Evolutionary conservation across 2,329 filamentous ascomycete genomes (phyloP).

Genomic region (Nemania sp.): DNA sequence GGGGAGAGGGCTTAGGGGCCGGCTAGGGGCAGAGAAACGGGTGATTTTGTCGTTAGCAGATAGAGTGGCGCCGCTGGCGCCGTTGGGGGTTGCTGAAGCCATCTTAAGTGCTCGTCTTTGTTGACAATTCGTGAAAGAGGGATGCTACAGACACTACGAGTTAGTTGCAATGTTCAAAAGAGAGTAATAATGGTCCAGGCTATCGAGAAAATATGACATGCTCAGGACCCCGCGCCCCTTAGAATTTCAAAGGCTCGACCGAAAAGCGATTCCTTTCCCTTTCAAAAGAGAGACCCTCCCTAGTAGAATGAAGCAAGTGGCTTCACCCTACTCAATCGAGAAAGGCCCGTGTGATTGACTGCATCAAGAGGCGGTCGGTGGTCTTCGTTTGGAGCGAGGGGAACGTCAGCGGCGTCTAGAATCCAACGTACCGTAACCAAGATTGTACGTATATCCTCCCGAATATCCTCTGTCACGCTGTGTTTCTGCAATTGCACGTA

Average conservation of each 20-base stretch:
- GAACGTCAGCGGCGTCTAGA: neutral
- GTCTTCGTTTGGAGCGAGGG: neutral
- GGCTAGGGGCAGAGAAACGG: slow-evolving; percentile 92
- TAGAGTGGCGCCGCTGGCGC: slow-evolving; percentile 63
- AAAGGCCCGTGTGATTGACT: slow-evolving; percentile 6
- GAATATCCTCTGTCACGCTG: slow-evolving; percentile 26
- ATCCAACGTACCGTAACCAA: slow-evolving; percentile 38
- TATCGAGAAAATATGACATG: neutral
- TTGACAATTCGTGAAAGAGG: slow-evolving; percentile 7
- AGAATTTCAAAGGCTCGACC: neutral
- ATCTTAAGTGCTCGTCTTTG: slow-evolving; percentile 58
- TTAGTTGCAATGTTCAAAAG: slow-evolving; percentile 19
- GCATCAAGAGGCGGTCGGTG: neutral
- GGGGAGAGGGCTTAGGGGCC: slow-evolving; percentile 88
- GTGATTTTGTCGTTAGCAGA: slow-evolving; percentile 99
- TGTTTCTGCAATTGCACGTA: slow-evolving; percentile 25
- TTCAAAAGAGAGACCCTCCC: neutral
- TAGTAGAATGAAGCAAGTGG: neutral
- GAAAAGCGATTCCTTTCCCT: neutral
- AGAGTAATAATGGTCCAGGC: neutral
- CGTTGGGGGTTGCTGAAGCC: slow-evolving; percentile 64
- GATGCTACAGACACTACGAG: slow-evolving; percentile 18
- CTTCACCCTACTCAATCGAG: neutral
- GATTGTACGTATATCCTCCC: slow-evolving; percentile 15
- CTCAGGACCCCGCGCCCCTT: neutral